These are phyloP conservation scores for Pseudozyma tsukubaensis DNA, from an alignment of 1,284 basidiomycete genomes.

Conservation along the genomic window DNA sequence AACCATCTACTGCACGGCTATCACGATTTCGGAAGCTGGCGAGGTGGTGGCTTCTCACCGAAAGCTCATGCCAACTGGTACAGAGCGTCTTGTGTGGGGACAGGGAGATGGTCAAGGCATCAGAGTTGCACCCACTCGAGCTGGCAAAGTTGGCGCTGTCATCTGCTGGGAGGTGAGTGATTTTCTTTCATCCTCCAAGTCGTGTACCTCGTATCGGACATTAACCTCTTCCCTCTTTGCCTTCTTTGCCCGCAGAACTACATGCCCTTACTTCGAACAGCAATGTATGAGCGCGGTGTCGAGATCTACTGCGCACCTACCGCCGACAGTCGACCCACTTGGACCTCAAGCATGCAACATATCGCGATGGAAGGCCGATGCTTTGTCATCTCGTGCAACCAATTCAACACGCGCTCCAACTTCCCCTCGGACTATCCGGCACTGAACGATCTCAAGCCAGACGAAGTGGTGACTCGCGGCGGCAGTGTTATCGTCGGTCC, in stretches of 20 bases:
- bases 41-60: conserved; percentile 77
- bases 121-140: conserved; percentile 65
- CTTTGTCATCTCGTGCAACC: conserved; percentile 78
- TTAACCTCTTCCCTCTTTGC: neutral
- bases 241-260: conserved; percentile 74
- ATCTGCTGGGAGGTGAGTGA: conserved; percentile 47
- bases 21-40: conserved; percentile 76
- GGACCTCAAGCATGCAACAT: conserved; percentile 78
- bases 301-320: conserved; percentile 79
- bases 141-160: conserved; percentile 32
- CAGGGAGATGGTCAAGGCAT: conserved; percentile 70
- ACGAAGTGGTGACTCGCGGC: conserved; percentile 77
- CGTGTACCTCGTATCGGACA: neutral
- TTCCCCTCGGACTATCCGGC: conserved; percentile 74
- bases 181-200: neutral
- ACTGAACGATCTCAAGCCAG: conserved; percentile 31
- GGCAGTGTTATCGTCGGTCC: conserved; percentile 79
- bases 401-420: conserved; percentile 70
- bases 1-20: conserved; percentile 78
- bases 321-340: conserved; percentile 76
- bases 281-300: conserved; percentile 76
- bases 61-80: conserved; percentile 79
- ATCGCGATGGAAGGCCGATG: conserved; percentile 81
- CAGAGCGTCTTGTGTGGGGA: conserved; percentile 79
- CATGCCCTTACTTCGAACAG: conserved; percentile 75